Conservation (phyloP, 208 protist genomes). For the Leishmania lainsoni region DNA sequence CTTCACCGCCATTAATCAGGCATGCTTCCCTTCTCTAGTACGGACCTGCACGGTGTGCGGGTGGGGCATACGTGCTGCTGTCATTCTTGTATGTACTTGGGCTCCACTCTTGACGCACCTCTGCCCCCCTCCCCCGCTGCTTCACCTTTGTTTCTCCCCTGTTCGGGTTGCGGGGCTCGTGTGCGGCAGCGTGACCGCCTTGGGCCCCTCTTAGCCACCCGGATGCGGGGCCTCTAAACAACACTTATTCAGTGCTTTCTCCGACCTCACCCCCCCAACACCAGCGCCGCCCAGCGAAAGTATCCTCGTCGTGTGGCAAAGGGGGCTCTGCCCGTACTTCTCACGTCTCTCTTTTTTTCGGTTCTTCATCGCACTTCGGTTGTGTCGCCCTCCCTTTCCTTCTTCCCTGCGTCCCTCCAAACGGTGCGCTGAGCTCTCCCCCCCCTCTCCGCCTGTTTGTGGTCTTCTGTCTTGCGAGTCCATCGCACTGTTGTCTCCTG, state of each 20-base stretch:
- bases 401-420: too few species aligned
- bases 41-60: background rate
- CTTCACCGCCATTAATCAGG: background rate
- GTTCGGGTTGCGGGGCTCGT: background rate
- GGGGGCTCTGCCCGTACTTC: too few species aligned
- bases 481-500: too few species aligned
- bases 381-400: too few species aligned
- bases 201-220: background rate
- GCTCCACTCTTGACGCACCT: background rate
- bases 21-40: background rate
- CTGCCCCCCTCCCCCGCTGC: background rate
- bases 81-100: background rate
- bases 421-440: too few species aligned
- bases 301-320: too few species aligned
- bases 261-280: too few species aligned
- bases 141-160: background rate
- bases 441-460: too few species aligned
- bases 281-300: too few species aligned
- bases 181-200: background rate
- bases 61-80: background rate
- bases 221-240: background rate
- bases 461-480: too few species aligned
- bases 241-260: background rate
- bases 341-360: too few species aligned
- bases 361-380: too few species aligned